phyloP scores from a whole-genome alignment of 208 protist genomes.

The Phytomonas sp. region DNA sequence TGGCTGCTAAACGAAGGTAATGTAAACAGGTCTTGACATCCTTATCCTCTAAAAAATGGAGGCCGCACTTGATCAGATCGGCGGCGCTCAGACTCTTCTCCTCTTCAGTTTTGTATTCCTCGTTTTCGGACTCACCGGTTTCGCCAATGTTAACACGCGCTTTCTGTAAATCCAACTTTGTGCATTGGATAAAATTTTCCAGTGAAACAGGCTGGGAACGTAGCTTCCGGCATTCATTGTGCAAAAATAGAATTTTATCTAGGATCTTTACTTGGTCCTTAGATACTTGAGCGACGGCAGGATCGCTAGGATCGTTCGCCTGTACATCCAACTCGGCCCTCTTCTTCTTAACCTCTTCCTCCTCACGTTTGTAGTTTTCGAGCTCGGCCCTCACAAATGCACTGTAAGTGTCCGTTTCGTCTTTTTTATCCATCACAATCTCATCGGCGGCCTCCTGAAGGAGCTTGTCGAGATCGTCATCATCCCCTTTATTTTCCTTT shows the following conservation, averaged over 20 bases:
- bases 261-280: slow-evolving; percentile 47
- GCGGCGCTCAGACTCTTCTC: slow-evolving; percentile 57
- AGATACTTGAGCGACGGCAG: slow-evolving; percentile 27
- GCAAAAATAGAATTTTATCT: slow-evolving; percentile 61
- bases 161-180: slow-evolving; percentile 67
- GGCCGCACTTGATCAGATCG: slow-evolving; percentile 63
- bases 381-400: slow-evolving; percentile 67
- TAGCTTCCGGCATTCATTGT: slow-evolving; percentile 58
- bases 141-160: slow-evolving; percentile 70
- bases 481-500: slow-evolving; percentile 16
- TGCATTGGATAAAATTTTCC: slow-evolving; percentile 56
- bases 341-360: slow-evolving; percentile 61
- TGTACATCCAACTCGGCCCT: slow-evolving; percentile 32
- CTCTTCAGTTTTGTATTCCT: slow-evolving; percentile 61
- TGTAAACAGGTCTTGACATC: slow-evolving; percentile 63
- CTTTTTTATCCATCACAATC: slow-evolving; percentile 22
- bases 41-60: slow-evolving; percentile 54
- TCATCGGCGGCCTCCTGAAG: slow-evolving; percentile 74
- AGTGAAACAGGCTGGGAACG: slow-evolving; percentile 52
- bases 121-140: slow-evolving; percentile 44
- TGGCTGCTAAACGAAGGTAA: slow-evolving; percentile 81
- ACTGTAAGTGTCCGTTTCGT: neutral
- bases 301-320: slow-evolving; percentile 19
- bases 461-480: slow-evolving; percentile 67
- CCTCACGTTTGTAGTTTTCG: slow-evolving; percentile 60